Base-by-base conservation (phyloP, 148 eudicot species). In the Arctostaphylos glauca region DNA sequence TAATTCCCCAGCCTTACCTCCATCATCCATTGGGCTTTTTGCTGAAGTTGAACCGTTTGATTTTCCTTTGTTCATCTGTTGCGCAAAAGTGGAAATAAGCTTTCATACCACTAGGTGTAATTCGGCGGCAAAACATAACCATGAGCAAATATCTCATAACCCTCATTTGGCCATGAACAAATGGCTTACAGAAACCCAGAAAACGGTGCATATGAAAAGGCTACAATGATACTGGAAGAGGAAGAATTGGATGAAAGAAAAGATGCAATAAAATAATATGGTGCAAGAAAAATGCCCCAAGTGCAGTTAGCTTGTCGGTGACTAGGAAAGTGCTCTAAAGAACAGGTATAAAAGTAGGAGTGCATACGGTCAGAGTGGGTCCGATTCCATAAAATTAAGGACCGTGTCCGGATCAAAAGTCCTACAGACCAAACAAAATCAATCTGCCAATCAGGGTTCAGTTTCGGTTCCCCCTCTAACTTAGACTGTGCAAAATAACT, bases 61-160 rank as follows among this genome's bases (percentile, higher is more conserved):
- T 77, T 93, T 93, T 62, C 88, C 96, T 86, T 91, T 92, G 87
- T 93, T 90, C 92, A 93, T 91, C 96, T 94, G 90, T 88, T 19
- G 52, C 43, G 78, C 18, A 66, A 80, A 43, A 58, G 46, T 10
- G 18, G 44, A 71, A 52, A 18, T 66, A 2, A 64, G 74, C 3
- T 38, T 13, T 19, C 52, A 50, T 12, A 52, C 16, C 25, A 70
- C 3, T 5, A 48, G 21, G 72, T 60, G n/a, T n/a, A 79, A 60
- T 62, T 55, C 5, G 31, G 76, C 9, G 5, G 62, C 3, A 67
- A 12, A 48, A 16, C 16, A 44, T 23, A 0, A 52, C 10, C 66
- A 9, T 5, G 41, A 83, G 9, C 38, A n/a, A 5, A 23, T 13
- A 58, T 0, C 18, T 70, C 43, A 14, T 43, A 55, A 10, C 2